These are phyloP conservation scores for Brassica juncea DNA, from an alignment of 345 rosid genomes.

Conservation along the genomic window DNA sequence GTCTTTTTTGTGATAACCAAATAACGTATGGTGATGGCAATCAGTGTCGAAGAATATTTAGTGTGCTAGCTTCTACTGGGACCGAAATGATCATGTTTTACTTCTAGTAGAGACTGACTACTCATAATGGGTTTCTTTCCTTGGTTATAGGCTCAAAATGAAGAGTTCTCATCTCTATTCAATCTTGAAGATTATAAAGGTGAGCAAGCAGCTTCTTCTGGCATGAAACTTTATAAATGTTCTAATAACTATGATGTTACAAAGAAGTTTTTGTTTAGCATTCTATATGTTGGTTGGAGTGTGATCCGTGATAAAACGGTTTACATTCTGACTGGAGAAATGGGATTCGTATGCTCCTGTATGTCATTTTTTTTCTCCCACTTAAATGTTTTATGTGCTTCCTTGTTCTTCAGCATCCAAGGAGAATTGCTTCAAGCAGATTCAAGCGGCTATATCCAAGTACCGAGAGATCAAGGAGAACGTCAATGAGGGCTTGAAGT, in stretches of 20 bases:
- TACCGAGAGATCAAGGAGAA: slow-evolving; percentile 95
- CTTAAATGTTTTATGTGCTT: slow-evolving; percentile 7
- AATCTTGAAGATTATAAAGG: slow-evolving; percentile 98
- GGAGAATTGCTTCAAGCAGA: slow-evolving; percentile 90
- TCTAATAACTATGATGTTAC: slow-evolving; percentile 2
- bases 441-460: slow-evolving; percentile 88
- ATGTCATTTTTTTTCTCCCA: slow-evolving; percentile 4
- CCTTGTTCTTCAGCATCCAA: slow-evolving; percentile 63
- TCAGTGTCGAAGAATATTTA: not conserved
- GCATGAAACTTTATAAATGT: slow-evolving; percentile 8
- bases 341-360: not conserved
- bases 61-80: slow-evolving; percentile 17
- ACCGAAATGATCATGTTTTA: slow-evolving; percentile 18
- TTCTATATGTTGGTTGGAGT: slow-evolving; percentile 2
- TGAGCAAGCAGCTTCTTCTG: slow-evolving; percentile 39
- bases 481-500: slow-evolving; percentile 92
- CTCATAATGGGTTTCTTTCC: slow-evolving; percentile 22
- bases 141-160: slow-evolving; percentile 80
- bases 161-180: slow-evolving; percentile 71
- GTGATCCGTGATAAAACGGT: slow-evolving; percentile 4
- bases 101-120: slow-evolving; percentile 21
- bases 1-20: slow-evolving; percentile 9
- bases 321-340: not conserved
- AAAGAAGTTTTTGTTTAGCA: slow-evolving; percentile 5
- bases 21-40: slow-evolving; percentile 7